Conservation (phyloP, 441 rosid species). For the Kokia cookei region DNA sequence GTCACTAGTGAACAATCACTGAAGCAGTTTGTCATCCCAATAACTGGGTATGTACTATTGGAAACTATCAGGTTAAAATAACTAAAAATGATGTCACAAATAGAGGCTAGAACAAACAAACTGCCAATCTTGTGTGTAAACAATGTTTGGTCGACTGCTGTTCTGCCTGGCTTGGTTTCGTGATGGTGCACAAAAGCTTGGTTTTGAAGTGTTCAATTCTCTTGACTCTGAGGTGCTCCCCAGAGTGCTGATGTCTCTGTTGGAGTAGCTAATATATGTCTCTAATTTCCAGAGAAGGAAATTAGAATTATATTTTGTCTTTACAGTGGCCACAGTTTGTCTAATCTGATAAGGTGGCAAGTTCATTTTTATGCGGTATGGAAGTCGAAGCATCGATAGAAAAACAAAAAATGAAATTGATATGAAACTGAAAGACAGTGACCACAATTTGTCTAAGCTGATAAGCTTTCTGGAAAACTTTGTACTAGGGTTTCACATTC, state of each 20-base stretch:
- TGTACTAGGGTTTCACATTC: neutral
- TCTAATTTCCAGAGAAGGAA: neutral
- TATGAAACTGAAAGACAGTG: neutral
- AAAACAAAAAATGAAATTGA: neutral
- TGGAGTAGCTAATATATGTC: neutral
- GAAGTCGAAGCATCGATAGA: neutral
- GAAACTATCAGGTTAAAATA: neutral
- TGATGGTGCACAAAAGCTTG: neutral
- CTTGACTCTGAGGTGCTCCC: neutral
- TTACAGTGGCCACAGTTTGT: neutral
- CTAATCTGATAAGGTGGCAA: neutral
- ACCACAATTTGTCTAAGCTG: neutral
- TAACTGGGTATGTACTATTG: conserved; percentile 78
- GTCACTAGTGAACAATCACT: conserved; percentile 92
- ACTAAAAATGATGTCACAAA: neutral
- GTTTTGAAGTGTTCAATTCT: neutral
- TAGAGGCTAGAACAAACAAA: neutral
- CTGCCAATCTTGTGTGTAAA: neutral
- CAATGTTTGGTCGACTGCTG: neutral
- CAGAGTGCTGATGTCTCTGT: neutral
- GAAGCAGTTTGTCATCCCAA: conserved; percentile 90
- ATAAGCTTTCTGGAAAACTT: neutral
- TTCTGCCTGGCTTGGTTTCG: neutral
- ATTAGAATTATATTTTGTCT: neutral
- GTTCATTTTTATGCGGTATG: neutral